These are phyloP conservation scores for Linnemannia elongata DNA, from an alignment of 192 early-diverging fungal genomes.

Conservation along the genomic window DNA sequence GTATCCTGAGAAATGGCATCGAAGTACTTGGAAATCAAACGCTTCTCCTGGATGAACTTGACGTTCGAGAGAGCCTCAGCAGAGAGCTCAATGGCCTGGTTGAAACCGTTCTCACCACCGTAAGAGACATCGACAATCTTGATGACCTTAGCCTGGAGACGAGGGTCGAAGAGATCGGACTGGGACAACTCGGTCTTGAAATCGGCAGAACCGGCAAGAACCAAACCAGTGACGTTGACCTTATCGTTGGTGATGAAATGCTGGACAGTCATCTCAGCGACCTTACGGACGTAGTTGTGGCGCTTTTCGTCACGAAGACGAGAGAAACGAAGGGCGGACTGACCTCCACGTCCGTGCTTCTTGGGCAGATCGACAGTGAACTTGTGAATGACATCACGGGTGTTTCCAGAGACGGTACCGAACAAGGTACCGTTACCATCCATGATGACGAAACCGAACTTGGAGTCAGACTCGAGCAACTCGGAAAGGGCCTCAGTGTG, in stretches of 20 bases:
- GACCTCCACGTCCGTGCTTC: conserved; percentile 99
- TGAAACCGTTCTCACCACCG: conserved; percentile 99
- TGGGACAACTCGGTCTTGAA: conserved; percentile 97
- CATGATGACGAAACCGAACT: conserved; percentile 99
- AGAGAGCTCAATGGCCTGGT: conserved; percentile 94
- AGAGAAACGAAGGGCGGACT: conserved; percentile 99
- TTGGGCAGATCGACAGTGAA: conserved; percentile 98
- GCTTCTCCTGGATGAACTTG: conserved; percentile 99
- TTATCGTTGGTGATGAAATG: conserved; percentile 96
- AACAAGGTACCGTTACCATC: conserved; percentile 98
- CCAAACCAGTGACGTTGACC: conserved; percentile 87
- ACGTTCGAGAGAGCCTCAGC: conserved; percentile 94
- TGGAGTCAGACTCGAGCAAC: conserved; percentile 93
- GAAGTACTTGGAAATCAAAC: conserved; percentile 96
- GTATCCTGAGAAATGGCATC: conserved; percentile 97
- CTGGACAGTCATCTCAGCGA: conserved; percentile 96
- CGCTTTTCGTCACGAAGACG: conserved; percentile 99
- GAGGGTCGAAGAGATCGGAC: conserved; percentile 96
- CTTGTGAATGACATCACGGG: conserved; percentile 94
- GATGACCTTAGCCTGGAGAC: conserved; percentile 89
- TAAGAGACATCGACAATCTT: conserved; percentile 98
- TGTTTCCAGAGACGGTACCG: conserved; percentile 95
- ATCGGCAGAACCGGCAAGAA: conserved; percentile 98
- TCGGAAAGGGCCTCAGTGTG: conserved; percentile 94
- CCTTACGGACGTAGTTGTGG: conserved; percentile 99